Percentiles rank a stretch among this genome's conserved stretches.
phyloP scores from a whole-genome alignment of 345 rosid species.

The Citrus sp. region DNA sequence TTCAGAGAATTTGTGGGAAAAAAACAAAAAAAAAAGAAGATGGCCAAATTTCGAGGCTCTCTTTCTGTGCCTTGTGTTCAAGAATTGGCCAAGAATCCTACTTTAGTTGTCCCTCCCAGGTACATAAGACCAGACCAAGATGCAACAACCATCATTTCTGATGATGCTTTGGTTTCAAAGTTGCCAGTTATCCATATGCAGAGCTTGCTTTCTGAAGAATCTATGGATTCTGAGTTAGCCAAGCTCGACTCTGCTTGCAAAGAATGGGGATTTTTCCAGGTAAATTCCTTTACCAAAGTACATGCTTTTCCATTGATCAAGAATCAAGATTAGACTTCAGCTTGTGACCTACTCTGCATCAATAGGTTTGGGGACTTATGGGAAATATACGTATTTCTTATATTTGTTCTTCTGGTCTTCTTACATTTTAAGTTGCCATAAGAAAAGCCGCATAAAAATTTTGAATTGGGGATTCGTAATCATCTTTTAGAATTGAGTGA shows the following conservation, averaged over 20 bases:
- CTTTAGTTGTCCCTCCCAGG: conserved; percentile 29
- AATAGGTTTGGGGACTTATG: background rate
- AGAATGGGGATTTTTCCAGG: conserved; percentile 31
- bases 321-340: too few relatives aligned
- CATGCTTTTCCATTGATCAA: background rate
- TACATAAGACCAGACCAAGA: conserved; percentile 33
- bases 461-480: too few relatives aligned
- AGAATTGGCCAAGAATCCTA: conserved; percentile 26
- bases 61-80: conserved; percentile 41
- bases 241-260: conserved; percentile 27
- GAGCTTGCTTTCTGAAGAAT: conserved; percentile 23
- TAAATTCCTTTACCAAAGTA: background rate
- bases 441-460: too few relatives aligned
- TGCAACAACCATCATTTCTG: background rate
- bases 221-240: conserved; percentile 33
- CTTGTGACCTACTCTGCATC: background rate
- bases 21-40: background rate
- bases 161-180: background rate
- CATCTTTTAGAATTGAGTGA: too few relatives aligned
- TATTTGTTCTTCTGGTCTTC: too few relatives aligned
- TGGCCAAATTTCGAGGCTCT: conserved; percentile 23
- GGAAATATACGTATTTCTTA: too few relatives aligned
- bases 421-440: too few relatives aligned
- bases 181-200: conserved; percentile 42
- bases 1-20: background rate